Percentiles rank a stretch among this genome's conserved stretches.
Conservation (phyloP, 495 filamentous ascomycete species). For the Aspergillus ostianus region DNA sequence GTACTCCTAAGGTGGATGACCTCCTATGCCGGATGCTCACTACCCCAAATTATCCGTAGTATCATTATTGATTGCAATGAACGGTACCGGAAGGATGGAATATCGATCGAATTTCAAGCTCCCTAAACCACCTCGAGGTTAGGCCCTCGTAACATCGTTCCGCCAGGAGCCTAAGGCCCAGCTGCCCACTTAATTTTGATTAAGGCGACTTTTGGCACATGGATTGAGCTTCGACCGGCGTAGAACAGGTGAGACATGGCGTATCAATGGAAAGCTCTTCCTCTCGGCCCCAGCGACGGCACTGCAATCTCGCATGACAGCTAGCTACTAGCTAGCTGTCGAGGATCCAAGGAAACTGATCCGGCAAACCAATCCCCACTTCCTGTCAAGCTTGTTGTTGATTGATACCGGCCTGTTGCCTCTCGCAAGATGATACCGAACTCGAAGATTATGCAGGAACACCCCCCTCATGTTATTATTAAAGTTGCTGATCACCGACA, state of each 20-base stretch:
- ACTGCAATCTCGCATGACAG: constrained; percentile 17
- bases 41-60: too few relatives aligned
- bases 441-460: constrained; percentile 22
- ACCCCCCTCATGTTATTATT: constrained; percentile 19
- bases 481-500: constrained; percentile 22
- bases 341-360: not conserved
- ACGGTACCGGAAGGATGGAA: not conserved
- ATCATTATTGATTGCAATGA: constrained; percentile 1
- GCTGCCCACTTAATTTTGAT: constrained; percentile 13
- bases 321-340: constrained; percentile 1
- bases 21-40: too few relatives aligned
- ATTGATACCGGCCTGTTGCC: not conserved
- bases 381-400: constrained; percentile 6
- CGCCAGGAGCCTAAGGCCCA: not conserved
- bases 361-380: constrained; percentile 4
- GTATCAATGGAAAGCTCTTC: constrained; percentile 10
- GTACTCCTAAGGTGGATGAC: not conserved
- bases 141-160: not conserved
- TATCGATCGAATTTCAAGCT: not conserved
- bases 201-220: constrained; percentile 5
- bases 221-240: not conserved
- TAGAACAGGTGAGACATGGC: constrained; percentile 20
- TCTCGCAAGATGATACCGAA: constrained; percentile 13
- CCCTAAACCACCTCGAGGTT: not conserved
- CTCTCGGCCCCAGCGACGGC: constrained; percentile 11